A percentile compares a stretch with the other conserved stretches of the same genome.
These are phyloP conservation scores for Venturia pyrina DNA, from an alignment of 2,329 filamentous ascomycete species.

Conservation along the genomic window DNA sequence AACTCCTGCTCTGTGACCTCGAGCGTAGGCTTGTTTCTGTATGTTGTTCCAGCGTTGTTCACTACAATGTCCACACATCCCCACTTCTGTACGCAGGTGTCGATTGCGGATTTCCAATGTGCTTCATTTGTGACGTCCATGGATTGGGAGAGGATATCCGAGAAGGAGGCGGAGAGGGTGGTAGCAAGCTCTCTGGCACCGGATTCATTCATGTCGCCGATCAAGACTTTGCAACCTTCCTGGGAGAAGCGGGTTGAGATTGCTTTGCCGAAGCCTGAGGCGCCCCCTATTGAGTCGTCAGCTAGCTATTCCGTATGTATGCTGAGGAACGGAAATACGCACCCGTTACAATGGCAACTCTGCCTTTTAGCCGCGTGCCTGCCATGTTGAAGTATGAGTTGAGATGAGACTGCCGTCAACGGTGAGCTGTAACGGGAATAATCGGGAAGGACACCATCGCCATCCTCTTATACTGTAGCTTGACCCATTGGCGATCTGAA, in stretches of 20 bases:
- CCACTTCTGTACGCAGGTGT: constrained; percentile 41
- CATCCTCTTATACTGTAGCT: neutral
- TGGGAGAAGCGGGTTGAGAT: constrained; percentile 49
- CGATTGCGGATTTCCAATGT: constrained; percentile 44
- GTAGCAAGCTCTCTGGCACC: constrained; percentile 41
- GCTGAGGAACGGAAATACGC: constrained; percentile 18
- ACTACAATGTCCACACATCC: constrained; percentile 47
- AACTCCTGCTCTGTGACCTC: constrained; percentile 58
- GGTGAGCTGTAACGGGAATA: neutral
- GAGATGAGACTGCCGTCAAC: no score
- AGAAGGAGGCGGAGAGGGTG: constrained; percentile 20
- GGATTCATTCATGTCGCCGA: constrained; percentile 49
- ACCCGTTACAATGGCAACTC: constrained; percentile 49
- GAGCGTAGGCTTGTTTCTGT: constrained; percentile 44
- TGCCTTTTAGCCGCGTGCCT: constrained; percentile 35
- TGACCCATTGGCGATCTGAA: neutral
- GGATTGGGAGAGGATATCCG: constrained; percentile 23
- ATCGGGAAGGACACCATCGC: neutral
- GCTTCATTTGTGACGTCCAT: constrained; percentile 44
- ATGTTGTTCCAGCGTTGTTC: constrained; percentile 48
- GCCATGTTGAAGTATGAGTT: neutral
- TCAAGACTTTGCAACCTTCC: constrained; percentile 51
- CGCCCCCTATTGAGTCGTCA: constrained; percentile 35
- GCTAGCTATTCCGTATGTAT: constrained; percentile 9
- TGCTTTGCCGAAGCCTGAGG: constrained; percentile 54